Evolutionary conservation across 306 rosid genomes (phyloP).

Genomic region (Cucurbita moschata): DNA sequence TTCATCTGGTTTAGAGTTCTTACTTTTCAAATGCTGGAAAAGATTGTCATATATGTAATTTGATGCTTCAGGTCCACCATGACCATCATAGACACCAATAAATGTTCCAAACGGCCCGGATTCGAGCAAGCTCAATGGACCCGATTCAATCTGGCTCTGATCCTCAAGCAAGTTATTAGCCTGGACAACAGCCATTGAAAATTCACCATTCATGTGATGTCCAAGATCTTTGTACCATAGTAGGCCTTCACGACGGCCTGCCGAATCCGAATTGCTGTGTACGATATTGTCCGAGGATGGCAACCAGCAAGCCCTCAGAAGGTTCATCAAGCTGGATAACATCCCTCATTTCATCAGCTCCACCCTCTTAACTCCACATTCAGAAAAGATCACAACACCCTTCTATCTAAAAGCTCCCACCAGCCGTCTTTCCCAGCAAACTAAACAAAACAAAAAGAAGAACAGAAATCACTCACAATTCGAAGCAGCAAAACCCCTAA

Average conservation of each 20-base stretch:
- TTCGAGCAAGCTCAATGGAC: conserved; percentile 59
- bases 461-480: not conserved
- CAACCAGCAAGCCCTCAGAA: conserved; percentile 75
- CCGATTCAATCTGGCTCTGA: conserved; percentile 90
- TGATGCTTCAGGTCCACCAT: conserved; percentile 92
- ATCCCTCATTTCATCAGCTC: conserved; percentile 94
- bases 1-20: not conserved
- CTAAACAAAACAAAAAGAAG: conserved; percentile 3
- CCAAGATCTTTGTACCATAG: conserved; percentile 88
- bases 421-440: not conserved
- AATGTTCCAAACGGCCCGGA: conserved; percentile 78
- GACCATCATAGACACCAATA: conserved; percentile 81
- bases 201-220: conserved; percentile 77
- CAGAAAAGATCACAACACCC: conserved; percentile 39
- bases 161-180: conserved; percentile 27
- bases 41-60: conserved; percentile 59
- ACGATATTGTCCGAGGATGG: conserved; percentile 32
- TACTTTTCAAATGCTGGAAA: conserved; percentile 71
- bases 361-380: conserved; percentile 53
- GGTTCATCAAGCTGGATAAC: conserved; percentile 80
- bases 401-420: conserved; percentile 7
- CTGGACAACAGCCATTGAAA: conserved; percentile 74
- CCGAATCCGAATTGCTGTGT: conserved; percentile 37
- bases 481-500: not conserved
- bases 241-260: conserved; percentile 64